Percentiles rank a stretch among this genome's conserved stretches.
Evolutionary conservation across 805 yeast species (phyloP).

Genomic region (Jamesozyma spencerorum): DNA sequence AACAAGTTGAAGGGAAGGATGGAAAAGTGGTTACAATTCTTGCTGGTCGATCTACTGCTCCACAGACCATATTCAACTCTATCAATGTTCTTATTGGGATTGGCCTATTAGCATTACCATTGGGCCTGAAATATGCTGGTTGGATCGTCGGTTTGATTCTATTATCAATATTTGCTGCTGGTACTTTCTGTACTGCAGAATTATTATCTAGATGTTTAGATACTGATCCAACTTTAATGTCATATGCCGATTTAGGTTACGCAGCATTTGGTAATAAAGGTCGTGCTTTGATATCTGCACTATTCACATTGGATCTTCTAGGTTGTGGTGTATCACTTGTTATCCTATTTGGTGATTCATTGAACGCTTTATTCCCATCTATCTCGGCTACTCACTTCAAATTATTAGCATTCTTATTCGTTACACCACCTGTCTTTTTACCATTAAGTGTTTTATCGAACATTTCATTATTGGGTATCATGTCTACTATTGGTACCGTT

Average conservation of each 20-base stretch:
- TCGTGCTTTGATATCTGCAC: conserved; percentile 57
- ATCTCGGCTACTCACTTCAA: conserved; percentile 51
- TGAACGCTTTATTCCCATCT: conserved; percentile 55
- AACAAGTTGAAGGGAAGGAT: conserved; percentile 57
- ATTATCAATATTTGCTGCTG: conserved; percentile 48
- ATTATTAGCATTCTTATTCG: conserved; percentile 52
- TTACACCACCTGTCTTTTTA: conserved; percentile 74
- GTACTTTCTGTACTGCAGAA: conserved; percentile 71
- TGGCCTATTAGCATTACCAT: conserved; percentile 64
- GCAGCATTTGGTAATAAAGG: conserved; percentile 78
- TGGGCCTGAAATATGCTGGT: conserved; percentile 60
- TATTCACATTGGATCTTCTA: conserved; percentile 68
- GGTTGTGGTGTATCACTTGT: conserved; percentile 78
- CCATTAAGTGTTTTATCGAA: conserved; percentile 68
- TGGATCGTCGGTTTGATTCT: conserved; percentile 59
- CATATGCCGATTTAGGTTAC: conserved; percentile 82
- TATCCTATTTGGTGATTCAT: conserved; percentile 77
- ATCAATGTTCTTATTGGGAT: conserved; percentile 70
- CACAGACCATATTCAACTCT: conserved; percentile 71
- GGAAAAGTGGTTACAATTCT: conserved; percentile 64
- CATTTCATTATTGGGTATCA: conserved; percentile 59
- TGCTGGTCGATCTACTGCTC: conserved; percentile 73
- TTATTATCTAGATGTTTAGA: conserved; percentile 68
- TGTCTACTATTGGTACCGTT: conserved; percentile 60
- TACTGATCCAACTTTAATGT: conserved; percentile 68